phyloP scores from a whole-genome alignment of 345 rosid genomes.

The Aquilaria yunnanensis region DNA sequence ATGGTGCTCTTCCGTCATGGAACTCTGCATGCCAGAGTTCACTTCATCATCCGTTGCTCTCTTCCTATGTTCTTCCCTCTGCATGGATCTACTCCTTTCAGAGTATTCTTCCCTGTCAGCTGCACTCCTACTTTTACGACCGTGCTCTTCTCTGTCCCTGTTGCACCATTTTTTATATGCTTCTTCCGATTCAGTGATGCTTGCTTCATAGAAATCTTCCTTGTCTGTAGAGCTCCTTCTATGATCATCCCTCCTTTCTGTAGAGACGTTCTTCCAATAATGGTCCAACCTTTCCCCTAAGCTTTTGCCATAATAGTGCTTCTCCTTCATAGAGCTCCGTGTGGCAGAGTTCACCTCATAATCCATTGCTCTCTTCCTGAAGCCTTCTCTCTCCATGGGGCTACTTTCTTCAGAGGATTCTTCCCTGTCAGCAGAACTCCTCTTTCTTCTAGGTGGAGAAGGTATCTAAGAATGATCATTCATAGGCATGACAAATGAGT shows the following conservation, averaged over 20 bases:
- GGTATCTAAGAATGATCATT: conserved; percentile 51
- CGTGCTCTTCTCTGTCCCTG: no score
- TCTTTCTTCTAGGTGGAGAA: conserved; percentile 71
- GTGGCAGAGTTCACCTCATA: no score
- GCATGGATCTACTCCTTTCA: conserved; percentile 12
- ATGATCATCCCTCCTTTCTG: neutral
- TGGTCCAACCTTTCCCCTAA: no score
- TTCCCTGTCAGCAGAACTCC: conserved; percentile 30
- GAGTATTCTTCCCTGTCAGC: conserved; percentile 17
- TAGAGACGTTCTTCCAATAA: no score
- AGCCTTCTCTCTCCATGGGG: no score
- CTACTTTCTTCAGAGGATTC: conserved; percentile 15
- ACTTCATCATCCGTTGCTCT: conserved; percentile 28
- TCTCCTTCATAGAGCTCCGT: no score
- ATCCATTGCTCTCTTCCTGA: no score
- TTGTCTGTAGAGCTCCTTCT: conserved; percentile 21
- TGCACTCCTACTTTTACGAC: conserved; percentile 11
- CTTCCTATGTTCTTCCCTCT: conserved; percentile 35
- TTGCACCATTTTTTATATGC: conserved; percentile 15
- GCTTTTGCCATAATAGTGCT: no score
- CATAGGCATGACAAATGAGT: neutral
- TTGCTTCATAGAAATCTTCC: conserved; percentile 15
- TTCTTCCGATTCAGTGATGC: conserved; percentile 26
- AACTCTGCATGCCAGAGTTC: conserved; percentile 1
- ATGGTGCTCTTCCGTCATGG: conserved; percentile 17